Conservation (phyloP, 2,329 filamentous ascomycete species). For the Neofusicoccum ribis region DNA sequence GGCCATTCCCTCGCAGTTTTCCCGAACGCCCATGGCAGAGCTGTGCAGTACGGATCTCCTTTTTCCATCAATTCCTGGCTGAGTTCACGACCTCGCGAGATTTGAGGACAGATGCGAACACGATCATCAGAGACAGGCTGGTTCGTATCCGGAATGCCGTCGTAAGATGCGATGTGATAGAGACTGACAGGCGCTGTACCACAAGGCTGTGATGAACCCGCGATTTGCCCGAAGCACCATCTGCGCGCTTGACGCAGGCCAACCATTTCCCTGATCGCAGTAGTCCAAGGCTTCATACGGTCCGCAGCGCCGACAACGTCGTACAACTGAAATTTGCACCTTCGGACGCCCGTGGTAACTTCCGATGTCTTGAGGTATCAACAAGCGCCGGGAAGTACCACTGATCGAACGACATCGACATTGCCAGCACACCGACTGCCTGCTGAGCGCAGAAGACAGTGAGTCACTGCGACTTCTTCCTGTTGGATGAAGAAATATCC, state of each 20-base stretch:
- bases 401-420: too few species aligned
- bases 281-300: neutral
- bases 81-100: too few species aligned
- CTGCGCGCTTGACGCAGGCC: neutral
- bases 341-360: neutral
- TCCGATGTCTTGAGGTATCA: neutral
- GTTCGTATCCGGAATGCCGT: neutral
- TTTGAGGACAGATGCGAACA: too few species aligned
- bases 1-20: neutral
- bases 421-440: too few species aligned
- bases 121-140: neutral
- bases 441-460: too few species aligned
- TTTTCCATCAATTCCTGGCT: neutral
- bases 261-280: neutral
- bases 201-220: neutral
- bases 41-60: neutral
- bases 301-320: neutral
- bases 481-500: too few species aligned
- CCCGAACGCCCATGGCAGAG: neutral
- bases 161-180: neutral
- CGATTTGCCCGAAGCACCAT: neutral
- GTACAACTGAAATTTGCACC: neutral
- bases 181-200: neutral
- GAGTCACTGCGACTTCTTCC: too few species aligned
- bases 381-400: neutral